phyloP scores from a whole-genome alignment of 768 basidiomycete genomes.

The Rubroboletus satanas region DNA sequence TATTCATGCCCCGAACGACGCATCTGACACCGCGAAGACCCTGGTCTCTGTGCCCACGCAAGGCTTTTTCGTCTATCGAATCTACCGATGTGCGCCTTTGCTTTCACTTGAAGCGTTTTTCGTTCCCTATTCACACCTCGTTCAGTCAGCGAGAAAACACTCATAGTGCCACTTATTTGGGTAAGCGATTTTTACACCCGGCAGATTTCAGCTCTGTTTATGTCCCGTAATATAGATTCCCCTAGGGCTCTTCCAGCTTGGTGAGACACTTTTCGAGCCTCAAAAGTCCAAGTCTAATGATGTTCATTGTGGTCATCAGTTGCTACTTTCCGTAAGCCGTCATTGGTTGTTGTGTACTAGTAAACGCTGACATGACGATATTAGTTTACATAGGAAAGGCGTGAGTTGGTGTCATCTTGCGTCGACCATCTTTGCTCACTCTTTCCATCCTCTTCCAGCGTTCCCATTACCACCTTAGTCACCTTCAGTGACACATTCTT shows the following conservation, averaged over 20 bases:
- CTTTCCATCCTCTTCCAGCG: neutral
- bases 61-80: too few species aligned
- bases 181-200: neutral
- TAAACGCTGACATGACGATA: neutral
- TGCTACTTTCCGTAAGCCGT: neutral
- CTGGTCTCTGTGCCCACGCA: too few species aligned
- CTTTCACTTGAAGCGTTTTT: too few species aligned
- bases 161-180: conserved; percentile 3
- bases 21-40: too few species aligned
- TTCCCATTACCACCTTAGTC: neutral
- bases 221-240: neutral
- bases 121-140: neutral
- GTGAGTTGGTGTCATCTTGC: neutral
- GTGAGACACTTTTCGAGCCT: neutral
- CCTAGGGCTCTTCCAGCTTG: neutral
- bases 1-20: too few species aligned
- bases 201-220: neutral
- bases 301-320: neutral
- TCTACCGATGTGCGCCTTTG: neutral
- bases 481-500: neutral
- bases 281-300: neutral
- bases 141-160: neutral
- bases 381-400: neutral
- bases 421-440: neutral
- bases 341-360: neutral